Evolutionary conservation across 2,329 filamentous ascomycete genomes (phyloP).

Genomic region (Botryosphaeria agaves): DNA sequence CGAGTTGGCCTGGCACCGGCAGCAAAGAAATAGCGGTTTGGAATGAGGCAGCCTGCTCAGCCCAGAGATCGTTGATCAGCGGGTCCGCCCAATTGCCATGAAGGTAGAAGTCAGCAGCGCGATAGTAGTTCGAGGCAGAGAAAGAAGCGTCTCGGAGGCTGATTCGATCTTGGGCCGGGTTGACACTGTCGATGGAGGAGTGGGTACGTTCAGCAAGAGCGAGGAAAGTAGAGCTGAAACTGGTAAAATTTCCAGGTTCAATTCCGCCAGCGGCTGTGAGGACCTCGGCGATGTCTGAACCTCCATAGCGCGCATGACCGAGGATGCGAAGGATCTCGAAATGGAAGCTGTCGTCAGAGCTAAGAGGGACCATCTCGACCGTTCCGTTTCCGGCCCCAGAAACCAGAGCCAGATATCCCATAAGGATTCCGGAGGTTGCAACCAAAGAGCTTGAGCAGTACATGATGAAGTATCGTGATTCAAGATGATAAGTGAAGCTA

Average conservation of each 20-base stretch:
- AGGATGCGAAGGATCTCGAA: conserved; percentile 5
- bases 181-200: conserved; percentile 1
- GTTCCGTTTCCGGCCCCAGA: no score
- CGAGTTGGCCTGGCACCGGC: conserved; percentile 7
- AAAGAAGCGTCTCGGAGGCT: conserved; percentile 10
- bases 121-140: conserved; percentile 24
- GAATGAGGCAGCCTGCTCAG: conserved; percentile 18
- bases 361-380: no score
- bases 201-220: conserved; percentile 3
- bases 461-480: no score
- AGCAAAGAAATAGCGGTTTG: conserved; percentile 20
- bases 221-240: conserved; percentile 2
- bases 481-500: no score
- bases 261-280: not conserved
- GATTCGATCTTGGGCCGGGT: conserved; percentile 1
- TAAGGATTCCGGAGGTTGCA: no score
- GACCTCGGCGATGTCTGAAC: conserved; percentile 1
- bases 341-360: conserved; percentile 5
- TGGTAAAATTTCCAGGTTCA: conserved; percentile 3
- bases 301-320: conserved; percentile 3
- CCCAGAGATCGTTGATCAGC: conserved; percentile 21
- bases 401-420: no score
- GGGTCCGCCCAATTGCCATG: conserved; percentile 24
- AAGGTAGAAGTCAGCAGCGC: conserved; percentile 24
- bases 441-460: no score